Percentiles rank a stretch among this genome's conserved stretches.
These are phyloP conservation scores for Collariella sp. DNA, from an alignment of 495 filamentous ascomycete species.

Conservation along the genomic window DNA sequence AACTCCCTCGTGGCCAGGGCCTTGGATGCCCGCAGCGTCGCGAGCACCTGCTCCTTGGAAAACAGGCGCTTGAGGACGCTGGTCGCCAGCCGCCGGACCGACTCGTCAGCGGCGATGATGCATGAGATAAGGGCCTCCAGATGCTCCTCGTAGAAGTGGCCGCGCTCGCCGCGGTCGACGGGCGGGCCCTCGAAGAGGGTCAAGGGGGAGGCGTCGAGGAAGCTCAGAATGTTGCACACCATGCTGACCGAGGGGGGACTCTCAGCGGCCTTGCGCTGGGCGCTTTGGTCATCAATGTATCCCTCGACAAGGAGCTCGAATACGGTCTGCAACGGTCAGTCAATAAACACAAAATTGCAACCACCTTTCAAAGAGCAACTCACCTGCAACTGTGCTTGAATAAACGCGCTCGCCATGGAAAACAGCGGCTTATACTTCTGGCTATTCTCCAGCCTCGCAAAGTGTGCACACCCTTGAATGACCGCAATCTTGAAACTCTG, in stretches of 20 bases:
- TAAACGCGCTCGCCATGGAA: conserved; percentile 44
- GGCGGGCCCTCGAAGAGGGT: conserved; percentile 43
- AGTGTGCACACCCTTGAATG: conserved; percentile 49
- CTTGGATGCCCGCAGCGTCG: conserved; percentile 31
- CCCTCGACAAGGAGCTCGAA: conserved; percentile 33
- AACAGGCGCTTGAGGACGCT: conserved; percentile 42
- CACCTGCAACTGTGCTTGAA: conserved; percentile 47
- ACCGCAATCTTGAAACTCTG: conserved; percentile 51
- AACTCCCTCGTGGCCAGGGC: conserved; percentile 34
- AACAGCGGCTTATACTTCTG: conserved; percentile 46
- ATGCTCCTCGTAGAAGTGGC: conserved; percentile 41
- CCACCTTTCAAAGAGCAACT: conserved; percentile 5
- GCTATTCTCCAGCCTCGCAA: conserved; percentile 42
- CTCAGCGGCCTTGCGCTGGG: conserved; percentile 34
- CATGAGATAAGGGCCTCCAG: conserved; percentile 45
- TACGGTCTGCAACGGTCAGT: conserved; percentile 30
- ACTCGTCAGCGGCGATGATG: conserved; percentile 43
- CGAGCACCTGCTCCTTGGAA: conserved; percentile 30
- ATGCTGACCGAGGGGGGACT: conserved; percentile 32
- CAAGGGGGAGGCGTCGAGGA: conserved; percentile 44
- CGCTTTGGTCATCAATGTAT: conserved; percentile 33
- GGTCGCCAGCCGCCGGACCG: conserved; percentile 37
- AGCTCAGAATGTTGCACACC: conserved; percentile 44
- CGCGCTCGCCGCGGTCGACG: conserved; percentile 26
- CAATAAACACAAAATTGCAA: neutral